Conservation (phyloP, 495 filamentous ascomycete genomes). For the Glarea lozoyensis region DNA sequence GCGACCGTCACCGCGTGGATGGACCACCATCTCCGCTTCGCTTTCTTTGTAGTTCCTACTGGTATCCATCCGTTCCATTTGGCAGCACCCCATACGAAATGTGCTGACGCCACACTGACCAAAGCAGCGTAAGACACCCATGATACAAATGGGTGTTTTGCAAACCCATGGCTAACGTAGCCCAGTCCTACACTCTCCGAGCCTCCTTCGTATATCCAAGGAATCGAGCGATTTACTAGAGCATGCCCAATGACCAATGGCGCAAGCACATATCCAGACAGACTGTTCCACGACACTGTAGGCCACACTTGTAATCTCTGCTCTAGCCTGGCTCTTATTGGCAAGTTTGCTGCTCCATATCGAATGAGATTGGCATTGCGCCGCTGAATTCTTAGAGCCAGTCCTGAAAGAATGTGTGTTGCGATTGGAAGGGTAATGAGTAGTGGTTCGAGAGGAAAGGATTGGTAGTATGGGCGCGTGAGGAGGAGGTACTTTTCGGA, state of each 20-base stretch:
- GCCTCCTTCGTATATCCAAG: slow-evolving; percentile 67
- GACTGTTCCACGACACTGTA: slow-evolving; percentile 50
- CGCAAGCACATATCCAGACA: slow-evolving; percentile 56
- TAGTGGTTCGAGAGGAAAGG: slow-evolving; percentile 54
- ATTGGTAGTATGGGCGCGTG: slow-evolving; percentile 73
- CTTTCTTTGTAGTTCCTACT: slow-evolving; percentile 30
- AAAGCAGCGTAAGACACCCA: slow-evolving; percentile 59
- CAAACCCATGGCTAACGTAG: slow-evolving; percentile 82
- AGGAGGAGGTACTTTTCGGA: slow-evolving; percentile 58
- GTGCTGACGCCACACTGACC: slow-evolving; percentile 60
- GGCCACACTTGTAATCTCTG: slow-evolving; percentile 50
- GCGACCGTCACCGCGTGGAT: slow-evolving; percentile 54
- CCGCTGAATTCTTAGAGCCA: slow-evolving; percentile 66
- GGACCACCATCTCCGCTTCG: slow-evolving; percentile 55
- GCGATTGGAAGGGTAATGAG: slow-evolving; percentile 50
- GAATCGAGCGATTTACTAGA: slow-evolving; percentile 61
- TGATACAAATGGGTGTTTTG: slow-evolving; percentile 52
- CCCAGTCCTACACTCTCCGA: slow-evolving; percentile 71
- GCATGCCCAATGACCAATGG: slow-evolving; percentile 60
- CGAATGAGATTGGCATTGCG: slow-evolving; percentile 54
- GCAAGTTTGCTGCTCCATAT: slow-evolving; percentile 47
- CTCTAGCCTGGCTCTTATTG: slow-evolving; percentile 10
- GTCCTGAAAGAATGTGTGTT: slow-evolving; percentile 54
- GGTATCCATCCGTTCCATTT: slow-evolving; percentile 57
- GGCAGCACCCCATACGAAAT: slow-evolving; percentile 76